These are phyloP conservation scores for Raffaelea arxii DNA, from an alignment of 2,329 filamentous ascomycete genomes.

Conservation along the genomic window DNA sequence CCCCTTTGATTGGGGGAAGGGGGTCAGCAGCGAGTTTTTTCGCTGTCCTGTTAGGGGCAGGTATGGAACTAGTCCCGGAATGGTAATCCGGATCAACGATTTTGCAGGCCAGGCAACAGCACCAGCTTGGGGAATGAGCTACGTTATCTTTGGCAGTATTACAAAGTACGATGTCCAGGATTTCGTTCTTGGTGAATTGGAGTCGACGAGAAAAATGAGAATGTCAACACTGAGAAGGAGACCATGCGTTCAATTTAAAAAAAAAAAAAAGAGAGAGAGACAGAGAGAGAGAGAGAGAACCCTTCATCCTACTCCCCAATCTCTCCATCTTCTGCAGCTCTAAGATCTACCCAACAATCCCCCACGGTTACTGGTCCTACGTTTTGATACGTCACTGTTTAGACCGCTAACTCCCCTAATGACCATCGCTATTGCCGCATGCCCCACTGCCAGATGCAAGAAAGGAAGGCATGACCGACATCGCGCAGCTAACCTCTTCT, in stretches of 20 bases:
- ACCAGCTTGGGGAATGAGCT: neutral
- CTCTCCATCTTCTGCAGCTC: too few relatives aligned
- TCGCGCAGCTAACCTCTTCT: constrained; percentile 5
- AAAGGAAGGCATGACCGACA: constrained; percentile 7
- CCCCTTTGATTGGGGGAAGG: constrained; percentile 16
- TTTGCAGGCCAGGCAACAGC: neutral
- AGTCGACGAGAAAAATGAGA: neutral
- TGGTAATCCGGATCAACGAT: constrained; percentile 1
- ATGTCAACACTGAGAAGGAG: too few relatives aligned
- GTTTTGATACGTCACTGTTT: too few relatives aligned
- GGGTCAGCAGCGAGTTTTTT: constrained; percentile 3
- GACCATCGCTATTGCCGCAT: too few relatives aligned
- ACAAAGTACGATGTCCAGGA: neutral
- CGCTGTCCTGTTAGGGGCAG: neutral
- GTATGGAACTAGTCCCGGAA: neutral
- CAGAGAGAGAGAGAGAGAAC: too few relatives aligned
- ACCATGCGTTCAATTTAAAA: too few relatives aligned
- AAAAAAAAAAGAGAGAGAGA: too few relatives aligned
- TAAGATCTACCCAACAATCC: too few relatives aligned
- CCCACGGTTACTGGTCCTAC: too few relatives aligned
- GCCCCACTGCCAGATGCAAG: too few relatives aligned
- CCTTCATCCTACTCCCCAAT: too few relatives aligned
- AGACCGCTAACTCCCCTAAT: too few relatives aligned
- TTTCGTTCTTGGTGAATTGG: neutral
- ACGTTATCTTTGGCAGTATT: neutral